Percentiles rank a stretch among this genome's conserved stretches.
Evolutionary conservation across 148 eudicot species (phyloP).

Genomic region (Drosera capensis): DNA sequence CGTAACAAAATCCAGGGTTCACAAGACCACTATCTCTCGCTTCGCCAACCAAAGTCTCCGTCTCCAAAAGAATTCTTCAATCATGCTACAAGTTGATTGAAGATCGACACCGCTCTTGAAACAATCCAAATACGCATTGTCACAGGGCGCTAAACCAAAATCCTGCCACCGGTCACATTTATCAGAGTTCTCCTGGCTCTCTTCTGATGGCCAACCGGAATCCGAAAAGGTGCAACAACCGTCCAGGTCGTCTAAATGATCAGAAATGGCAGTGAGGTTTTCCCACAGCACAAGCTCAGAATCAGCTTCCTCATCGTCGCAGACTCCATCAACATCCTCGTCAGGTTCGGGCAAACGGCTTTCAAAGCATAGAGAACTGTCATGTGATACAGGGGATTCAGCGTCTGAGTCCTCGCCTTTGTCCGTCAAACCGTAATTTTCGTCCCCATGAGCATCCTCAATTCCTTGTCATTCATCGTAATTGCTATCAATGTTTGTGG

Average conservation of each 20-base stretch:
- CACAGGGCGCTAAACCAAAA: conserved; percentile 18
- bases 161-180: conserved; percentile 22
- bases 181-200: conserved; percentile 9
- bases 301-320: conserved; percentile 2
- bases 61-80: conserved; percentile 64
- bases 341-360: conserved; percentile 14
- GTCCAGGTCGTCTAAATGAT: conserved; percentile 27
- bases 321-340: conserved; percentile 15
- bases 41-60: conserved; percentile 22
- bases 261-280: too few relatives aligned
- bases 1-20: too few relatives aligned
- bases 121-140: conserved; percentile 25
- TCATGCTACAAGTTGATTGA: conserved; percentile 54
- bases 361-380: conserved; percentile 9
- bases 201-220: conserved; percentile 18
- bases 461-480: conserved; percentile 51
- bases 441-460: conserved; percentile 20
- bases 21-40: conserved; percentile 29
- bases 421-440: conserved; percentile 18
- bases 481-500: conserved; percentile 45
- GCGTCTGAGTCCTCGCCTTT: conserved; percentile 38
- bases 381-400: conserved; percentile 21
- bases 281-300: not conserved
- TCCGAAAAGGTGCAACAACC: conserved; percentile 32
- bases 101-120: conserved; percentile 28